A percentile compares a stretch with the other conserved stretches of the same genome.
Conservation (phyloP, 2,329 filamentous ascomycete genomes). For the Trichoderma breve region DNA sequence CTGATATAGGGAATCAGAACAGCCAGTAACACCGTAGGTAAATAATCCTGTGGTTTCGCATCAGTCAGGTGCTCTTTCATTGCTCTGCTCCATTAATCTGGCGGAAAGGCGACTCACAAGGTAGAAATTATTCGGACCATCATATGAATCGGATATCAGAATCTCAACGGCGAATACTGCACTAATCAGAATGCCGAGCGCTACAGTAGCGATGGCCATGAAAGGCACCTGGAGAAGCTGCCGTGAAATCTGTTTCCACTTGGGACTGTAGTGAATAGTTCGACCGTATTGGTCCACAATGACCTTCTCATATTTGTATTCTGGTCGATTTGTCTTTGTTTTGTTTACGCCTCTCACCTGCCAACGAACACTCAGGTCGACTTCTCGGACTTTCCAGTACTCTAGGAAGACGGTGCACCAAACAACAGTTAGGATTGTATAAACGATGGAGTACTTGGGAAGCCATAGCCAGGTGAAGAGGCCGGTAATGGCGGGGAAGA, state of each 20-base stretch:
- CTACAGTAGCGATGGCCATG: conserved; percentile 54
- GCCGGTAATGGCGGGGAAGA: conserved; percentile 67
- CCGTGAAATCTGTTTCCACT: conserved; percentile 60
- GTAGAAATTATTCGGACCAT: conserved; percentile 64
- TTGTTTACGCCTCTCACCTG: conserved; percentile 65
- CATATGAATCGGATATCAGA: conserved; percentile 71
- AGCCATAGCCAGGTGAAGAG: conserved; percentile 66
- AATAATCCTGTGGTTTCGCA: conserved; percentile 55
- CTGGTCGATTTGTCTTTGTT: conserved; percentile 63
- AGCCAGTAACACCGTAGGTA: conserved; percentile 70
- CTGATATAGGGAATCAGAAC: conserved; percentile 64
- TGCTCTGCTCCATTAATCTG: too few relatives aligned
- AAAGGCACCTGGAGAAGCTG: conserved; percentile 71
- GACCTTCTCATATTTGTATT: conserved; percentile 63
- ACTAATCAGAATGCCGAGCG: conserved; percentile 65
- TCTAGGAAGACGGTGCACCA: conserved; percentile 75
- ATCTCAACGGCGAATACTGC: conserved; percentile 71
- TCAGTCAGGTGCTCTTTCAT: not conserved
- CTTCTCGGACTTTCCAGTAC: conserved; percentile 75
- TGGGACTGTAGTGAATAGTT: conserved; percentile 59
- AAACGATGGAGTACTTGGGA: conserved; percentile 67
- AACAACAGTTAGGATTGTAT: conserved; percentile 63
- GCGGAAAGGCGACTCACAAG: conserved; percentile 45
- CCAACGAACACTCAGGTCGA: conserved; percentile 71
- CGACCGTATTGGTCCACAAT: conserved; percentile 64